phyloP scores from a whole-genome alignment of 306 rosid genomes.

The Quercus ilex region DNA sequence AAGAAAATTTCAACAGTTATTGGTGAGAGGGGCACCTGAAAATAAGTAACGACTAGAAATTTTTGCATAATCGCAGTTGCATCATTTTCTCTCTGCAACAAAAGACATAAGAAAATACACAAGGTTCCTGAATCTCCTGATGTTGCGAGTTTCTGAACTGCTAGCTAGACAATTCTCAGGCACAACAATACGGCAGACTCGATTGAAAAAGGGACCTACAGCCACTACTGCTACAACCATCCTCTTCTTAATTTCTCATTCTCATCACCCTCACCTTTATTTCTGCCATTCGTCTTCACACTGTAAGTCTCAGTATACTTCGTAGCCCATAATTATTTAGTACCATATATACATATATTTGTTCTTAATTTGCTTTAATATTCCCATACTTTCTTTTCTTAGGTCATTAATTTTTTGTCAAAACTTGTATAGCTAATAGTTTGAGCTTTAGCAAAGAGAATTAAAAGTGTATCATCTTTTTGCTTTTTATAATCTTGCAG shows the following conservation, averaged over 20 bases:
- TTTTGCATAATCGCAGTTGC: neutral
- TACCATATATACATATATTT: neutral
- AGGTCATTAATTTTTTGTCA: neutral
- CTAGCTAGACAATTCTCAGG: neutral
- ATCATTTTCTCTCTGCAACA: neutral
- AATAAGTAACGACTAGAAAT: neutral
- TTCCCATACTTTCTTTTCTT: neutral
- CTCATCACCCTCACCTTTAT: constrained; percentile 22
- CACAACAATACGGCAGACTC: constrained; percentile 10
- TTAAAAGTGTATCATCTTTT: neutral
- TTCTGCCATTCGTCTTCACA: constrained; percentile 16
- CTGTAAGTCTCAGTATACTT: constrained; percentile 15
- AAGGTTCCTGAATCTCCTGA: neutral
- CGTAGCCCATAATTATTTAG: too few relatives aligned
- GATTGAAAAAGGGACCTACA: constrained; percentile 11
- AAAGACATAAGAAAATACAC: neutral
- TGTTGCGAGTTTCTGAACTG: constrained; percentile 4
- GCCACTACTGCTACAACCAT: constrained; percentile 10
- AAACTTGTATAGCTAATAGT: neutral
- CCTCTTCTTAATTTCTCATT: constrained; percentile 31
- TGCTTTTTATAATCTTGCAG: constrained; percentile 12
- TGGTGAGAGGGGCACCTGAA: neutral
- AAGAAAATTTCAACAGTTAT: neutral
- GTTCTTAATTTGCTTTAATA: neutral
- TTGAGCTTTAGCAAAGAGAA: neutral